Evolutionary conservation across 441 rosid species (phyloP).

Genomic region (Syzygium malaccense): DNA sequence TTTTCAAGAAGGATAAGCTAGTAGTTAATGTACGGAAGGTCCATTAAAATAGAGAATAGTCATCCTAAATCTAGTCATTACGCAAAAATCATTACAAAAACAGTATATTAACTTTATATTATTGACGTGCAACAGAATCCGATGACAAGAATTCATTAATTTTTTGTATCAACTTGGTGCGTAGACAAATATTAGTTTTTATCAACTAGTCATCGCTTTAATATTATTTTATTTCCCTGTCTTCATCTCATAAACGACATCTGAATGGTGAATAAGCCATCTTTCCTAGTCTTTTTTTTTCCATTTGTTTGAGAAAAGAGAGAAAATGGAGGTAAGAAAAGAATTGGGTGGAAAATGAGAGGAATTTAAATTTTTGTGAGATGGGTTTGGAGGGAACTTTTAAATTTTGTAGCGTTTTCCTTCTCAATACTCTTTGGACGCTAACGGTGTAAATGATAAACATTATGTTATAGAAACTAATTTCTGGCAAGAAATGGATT

Average conservation of each 20-base stretch:
- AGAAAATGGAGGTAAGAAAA: background rate
- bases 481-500: no score
- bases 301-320: background rate
- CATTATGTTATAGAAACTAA: no score
- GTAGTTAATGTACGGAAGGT: background rate
- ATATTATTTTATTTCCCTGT: background rate
- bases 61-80: background rate
- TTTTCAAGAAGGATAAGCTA: background rate
- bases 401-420: background rate
- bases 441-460: background rate
- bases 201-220: background rate
- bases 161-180: background rate
- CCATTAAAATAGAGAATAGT: background rate
- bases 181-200: background rate
- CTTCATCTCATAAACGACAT: background rate
- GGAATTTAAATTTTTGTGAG: background rate
- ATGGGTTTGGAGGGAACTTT: background rate
- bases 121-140: background rate
- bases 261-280: background rate
- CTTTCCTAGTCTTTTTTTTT: background rate
- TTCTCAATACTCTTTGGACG: background rate
- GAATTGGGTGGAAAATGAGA: background rate
- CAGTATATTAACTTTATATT: background rate
- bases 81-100: background rate
- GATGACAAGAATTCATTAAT: background rate